Percentiles rank a stretch among this genome's conserved stretches.
These are phyloP conservation scores for Closterium sp. DNA, from an alignment of 139 green algal species.

Conservation along the genomic window DNA sequence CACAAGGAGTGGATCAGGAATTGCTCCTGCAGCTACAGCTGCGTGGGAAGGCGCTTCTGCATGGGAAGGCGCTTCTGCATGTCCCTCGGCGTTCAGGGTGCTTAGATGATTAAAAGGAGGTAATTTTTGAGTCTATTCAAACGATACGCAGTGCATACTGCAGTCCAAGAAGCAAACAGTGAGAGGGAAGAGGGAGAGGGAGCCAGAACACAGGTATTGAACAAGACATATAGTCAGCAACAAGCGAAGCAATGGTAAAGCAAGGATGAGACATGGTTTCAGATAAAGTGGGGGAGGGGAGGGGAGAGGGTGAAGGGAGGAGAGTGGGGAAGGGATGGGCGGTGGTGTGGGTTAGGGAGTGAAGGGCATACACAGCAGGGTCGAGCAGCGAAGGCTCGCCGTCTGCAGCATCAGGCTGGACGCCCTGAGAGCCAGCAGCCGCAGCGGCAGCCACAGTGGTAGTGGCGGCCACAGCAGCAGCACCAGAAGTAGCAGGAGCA, in stretches of 20 bases:
- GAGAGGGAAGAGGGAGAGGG: background rate
- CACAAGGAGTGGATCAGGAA: background rate
- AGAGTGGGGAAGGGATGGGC: background rate
- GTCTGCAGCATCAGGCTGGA: background rate
- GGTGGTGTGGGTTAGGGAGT: background rate
- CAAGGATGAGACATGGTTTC: too few species aligned
- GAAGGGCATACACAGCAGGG: background rate
- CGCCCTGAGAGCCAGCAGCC: background rate
- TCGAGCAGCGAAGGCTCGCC: background rate
- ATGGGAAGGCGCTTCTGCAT: constrained; percentile 34
- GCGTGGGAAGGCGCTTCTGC: constrained; percentile 92
- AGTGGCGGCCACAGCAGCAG: background rate
- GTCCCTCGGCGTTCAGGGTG: background rate
- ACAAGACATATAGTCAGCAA: too few species aligned
- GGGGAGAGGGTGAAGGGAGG: background rate
- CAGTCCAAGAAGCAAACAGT: background rate
- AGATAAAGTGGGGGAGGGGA: too few species aligned
- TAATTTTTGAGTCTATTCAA: too few species aligned
- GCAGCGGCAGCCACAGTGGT: background rate
- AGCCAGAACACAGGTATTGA: background rate
- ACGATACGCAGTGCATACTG: background rate
- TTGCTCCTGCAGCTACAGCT: constrained; percentile 80
- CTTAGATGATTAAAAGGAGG: too few species aligned
- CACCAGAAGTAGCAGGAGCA: background rate
- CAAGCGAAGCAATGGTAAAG: too few species aligned